phyloP scores from a whole-genome alignment of 1,284 basidiomycete species.

The Mixia osmundae region DNA sequence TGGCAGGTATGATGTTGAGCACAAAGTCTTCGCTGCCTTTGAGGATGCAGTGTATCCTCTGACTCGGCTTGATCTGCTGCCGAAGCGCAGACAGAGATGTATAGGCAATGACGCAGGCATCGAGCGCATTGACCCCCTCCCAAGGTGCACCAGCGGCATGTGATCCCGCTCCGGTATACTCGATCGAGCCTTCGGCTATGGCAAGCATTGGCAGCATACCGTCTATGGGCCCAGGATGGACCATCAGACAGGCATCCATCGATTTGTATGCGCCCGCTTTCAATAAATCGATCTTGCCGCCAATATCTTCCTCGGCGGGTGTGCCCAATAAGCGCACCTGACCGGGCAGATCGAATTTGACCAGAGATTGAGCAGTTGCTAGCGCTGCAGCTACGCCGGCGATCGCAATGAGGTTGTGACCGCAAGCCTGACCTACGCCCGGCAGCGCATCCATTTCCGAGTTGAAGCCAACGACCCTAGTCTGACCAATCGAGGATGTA shows the following conservation, averaged over 20 bases:
- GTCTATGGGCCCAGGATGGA: slow-evolving; percentile 10
- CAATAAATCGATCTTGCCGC: slow-evolving; percentile 46
- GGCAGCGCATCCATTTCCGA: slow-evolving; percentile 43
- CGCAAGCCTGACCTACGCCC: slow-evolving; percentile 49
- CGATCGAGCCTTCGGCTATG: slow-evolving; percentile 13
- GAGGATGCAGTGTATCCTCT: slow-evolving; percentile 39
- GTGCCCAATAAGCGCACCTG: slow-evolving; percentile 59
- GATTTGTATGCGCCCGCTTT: slow-evolving; percentile 43
- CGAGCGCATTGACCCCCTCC: slow-evolving; percentile 61
- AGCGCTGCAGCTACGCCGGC: slow-evolving; percentile 52
- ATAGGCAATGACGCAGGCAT: slow-evolving; percentile 59
- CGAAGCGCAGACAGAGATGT: slow-evolving; percentile 44
- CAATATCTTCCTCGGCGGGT: slow-evolving; percentile 50
- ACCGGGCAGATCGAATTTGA: slow-evolving; percentile 31
- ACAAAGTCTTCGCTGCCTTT: slow-evolving; percentile 21
- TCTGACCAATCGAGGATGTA: slow-evolving; percentile 1
- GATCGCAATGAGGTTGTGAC: slow-evolving; percentile 65
- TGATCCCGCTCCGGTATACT: slow-evolving; percentile 15
- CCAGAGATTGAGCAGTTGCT: slow-evolving; percentile 30
- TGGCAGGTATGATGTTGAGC: slow-evolving; percentile 20
- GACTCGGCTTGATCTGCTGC: slow-evolving; percentile 40
- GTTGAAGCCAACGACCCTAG: slow-evolving; percentile 32
- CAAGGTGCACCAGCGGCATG: slow-evolving; percentile 32
- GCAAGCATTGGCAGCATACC: slow-evolving; percentile 16
- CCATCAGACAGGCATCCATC: slow-evolving; percentile 7